Evolutionary conservation across 1,284 basidiomycete species (phyloP), one percentile per base, ranked within the genome.

Genomic region (Flammula alnicola): DNA sequence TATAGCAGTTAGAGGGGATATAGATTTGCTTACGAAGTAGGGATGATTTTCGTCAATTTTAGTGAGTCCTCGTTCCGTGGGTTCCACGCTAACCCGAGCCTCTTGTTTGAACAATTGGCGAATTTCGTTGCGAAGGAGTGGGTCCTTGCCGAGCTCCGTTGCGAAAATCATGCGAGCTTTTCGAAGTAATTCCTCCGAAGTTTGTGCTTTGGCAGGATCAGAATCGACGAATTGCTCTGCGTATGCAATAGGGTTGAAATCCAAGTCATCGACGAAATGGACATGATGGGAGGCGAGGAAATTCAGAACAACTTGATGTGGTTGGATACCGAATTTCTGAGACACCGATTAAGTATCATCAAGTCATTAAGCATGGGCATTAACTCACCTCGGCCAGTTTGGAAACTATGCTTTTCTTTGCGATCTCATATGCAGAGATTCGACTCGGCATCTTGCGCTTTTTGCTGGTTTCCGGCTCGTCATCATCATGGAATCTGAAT

Each of bases 81-180:
- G 95, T 36, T 82, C 77, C 11, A 96, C 86, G 22, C 88, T 88
- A 26, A 99, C 76, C n/a, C 83, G 74, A 4, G 91, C 95, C 55
- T 88, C 81, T 6, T 79, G 74, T 62, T 84, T 87, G 76, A 96
- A 95, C 22, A 84, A 70, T 44, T 86, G 79, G 44, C 96, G 84
- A 32, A 94, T 85, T 55, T 88, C 81, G 56, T 88, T 85, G 47
- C 93, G 82, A 37, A 99, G 79, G 14, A 94, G 74, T 7, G 96
- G 97, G 66, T 99, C 95, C 62, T 91, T 94, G 19, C 93, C 91
- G 16, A 99, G 80, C 68, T 99, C 97, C 1, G 90, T 93, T 9
- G 90, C 82, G 30, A 98, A 73, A 53, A 99, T 88, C 76, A 91
- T 83, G 49, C 92, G 86, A 6, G 95, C 93, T 27, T 82, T 83